Percentiles rank a stretch among this genome's conserved stretches.
These are phyloP conservation scores for Penicillium silybi DNA, from an alignment of 495 filamentous ascomycete genomes.

Conservation along the genomic window DNA sequence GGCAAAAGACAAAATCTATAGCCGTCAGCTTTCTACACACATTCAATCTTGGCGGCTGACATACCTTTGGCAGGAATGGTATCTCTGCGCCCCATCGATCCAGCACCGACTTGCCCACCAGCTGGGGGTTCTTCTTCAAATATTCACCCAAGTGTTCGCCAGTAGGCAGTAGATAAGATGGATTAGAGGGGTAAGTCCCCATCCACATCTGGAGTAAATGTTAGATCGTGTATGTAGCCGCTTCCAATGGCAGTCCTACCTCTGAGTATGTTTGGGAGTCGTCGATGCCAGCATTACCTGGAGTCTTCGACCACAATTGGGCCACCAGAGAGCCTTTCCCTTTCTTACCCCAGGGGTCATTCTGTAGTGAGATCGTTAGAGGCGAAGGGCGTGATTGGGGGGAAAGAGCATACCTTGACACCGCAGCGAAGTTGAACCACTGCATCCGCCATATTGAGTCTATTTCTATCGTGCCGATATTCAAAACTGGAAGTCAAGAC, in stretches of 20 bases:
- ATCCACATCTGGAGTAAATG: constrained; percentile 62
- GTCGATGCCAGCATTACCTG: constrained; percentile 33
- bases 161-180: constrained; percentile 56
- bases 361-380: constrained; percentile 20
- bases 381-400: neutral
- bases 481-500: neutral
- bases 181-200: constrained; percentile 72
- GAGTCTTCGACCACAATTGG: constrained; percentile 41
- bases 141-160: constrained; percentile 63
- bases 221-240: neutral
- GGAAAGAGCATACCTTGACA: constrained; percentile 28
- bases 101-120: constrained; percentile 61
- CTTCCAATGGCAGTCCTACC: constrained; percentile 10
- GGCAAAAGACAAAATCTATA: constrained; percentile 66
- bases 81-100: constrained; percentile 63
- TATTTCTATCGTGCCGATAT: neutral
- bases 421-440: constrained; percentile 43
- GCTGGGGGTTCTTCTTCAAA: constrained; percentile 58
- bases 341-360: constrained; percentile 48
- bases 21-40: neutral
- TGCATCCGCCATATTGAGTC: constrained; percentile 25
- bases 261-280: constrained; percentile 46
- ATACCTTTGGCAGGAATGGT: constrained; percentile 70
- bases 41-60: neutral
- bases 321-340: constrained; percentile 42